Evolutionary conservation across 225 moss, liverwort and hornwort genomes (phyloP).

Genomic region (Asterella californica): DNA sequence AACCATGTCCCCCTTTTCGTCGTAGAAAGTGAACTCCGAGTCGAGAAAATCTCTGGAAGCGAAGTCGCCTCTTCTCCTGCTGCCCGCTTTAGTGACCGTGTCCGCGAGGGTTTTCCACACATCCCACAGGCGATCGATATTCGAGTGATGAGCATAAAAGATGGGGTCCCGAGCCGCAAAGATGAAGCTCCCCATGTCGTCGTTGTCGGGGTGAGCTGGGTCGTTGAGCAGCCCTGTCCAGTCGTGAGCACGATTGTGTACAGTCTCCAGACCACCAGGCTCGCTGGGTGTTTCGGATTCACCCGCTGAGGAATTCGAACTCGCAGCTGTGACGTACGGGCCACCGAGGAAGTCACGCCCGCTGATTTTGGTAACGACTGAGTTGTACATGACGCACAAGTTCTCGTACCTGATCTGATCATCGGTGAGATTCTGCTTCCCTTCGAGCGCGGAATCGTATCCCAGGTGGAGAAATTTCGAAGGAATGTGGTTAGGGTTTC

Average conservation of each 20-base stretch:
- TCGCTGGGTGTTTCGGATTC: constrained; percentile 1
- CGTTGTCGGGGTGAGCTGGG: constrained; percentile 38
- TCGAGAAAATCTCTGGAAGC: not conserved
- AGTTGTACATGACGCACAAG: not conserved
- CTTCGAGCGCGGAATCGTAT: constrained; percentile 13
- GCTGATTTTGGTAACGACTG: too few species aligned
- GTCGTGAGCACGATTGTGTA: constrained; percentile 25
- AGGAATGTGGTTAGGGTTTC: constrained; percentile 23
- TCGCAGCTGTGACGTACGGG: not conserved
- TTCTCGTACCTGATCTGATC: constrained; percentile 32
- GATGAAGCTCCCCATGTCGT: not conserved
- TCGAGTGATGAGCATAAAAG: not conserved
- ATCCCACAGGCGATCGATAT: not conserved
- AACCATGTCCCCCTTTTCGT: not conserved
- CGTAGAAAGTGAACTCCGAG: not conserved
- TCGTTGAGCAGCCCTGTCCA: constrained; percentile 36
- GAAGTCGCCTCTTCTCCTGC: constrained; percentile 17
- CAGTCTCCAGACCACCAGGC: not conserved
- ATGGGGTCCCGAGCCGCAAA: constrained; percentile 6
- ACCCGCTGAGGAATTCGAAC: constrained; percentile 21
- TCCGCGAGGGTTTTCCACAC: constrained; percentile 18
- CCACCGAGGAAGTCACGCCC: too few species aligned
- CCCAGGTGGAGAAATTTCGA: constrained; percentile 36
- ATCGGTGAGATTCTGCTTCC: not conserved
- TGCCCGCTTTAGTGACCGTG: constrained; percentile 14